Evolutionary conservation across 192 early-diverging fungal genomes (phyloP).

Genomic region (Backusella morwellensis): DNA sequence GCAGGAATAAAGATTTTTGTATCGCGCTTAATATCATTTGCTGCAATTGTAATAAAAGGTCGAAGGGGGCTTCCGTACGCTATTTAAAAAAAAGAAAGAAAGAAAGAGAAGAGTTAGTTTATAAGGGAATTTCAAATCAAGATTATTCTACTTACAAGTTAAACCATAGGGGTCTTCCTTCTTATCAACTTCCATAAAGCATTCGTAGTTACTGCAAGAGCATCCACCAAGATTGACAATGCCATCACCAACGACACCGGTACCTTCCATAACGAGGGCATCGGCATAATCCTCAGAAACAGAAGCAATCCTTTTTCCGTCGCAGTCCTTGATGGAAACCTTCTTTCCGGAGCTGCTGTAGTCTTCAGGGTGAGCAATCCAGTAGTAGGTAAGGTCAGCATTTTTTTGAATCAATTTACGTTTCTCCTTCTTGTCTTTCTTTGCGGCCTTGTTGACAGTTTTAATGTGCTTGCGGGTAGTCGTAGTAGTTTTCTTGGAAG

Average conservation of each 20-base stretch:
- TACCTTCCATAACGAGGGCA: slow-evolving; percentile 37
- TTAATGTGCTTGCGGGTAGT: neutral
- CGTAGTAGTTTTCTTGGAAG: neutral
- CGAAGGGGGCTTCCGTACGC: slow-evolving; percentile 30
- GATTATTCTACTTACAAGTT: slow-evolving; percentile 10
- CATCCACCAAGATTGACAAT: slow-evolving; percentile 39
- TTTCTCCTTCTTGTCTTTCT: slow-evolving; percentile 12
- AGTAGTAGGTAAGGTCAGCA: slow-evolving; percentile 38
- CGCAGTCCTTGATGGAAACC: slow-evolving; percentile 29
- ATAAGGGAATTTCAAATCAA: neutral
- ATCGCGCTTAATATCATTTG: slow-evolving; percentile 29
- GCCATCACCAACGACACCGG: slow-evolving; percentile 27
- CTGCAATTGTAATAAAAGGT: slow-evolving; percentile 36
- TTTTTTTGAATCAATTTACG: slow-evolving; percentile 30
- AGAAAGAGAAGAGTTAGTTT: neutral
- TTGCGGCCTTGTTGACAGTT: neutral
- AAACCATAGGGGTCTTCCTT: slow-evolving; percentile 33
- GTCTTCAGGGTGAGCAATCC: slow-evolving; percentile 34
- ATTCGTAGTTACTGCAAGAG: slow-evolving; percentile 33
- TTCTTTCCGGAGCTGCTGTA: slow-evolving; percentile 14
- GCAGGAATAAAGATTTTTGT: slow-evolving; percentile 36
- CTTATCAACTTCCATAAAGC: slow-evolving; percentile 32
- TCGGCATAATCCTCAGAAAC: slow-evolving; percentile 30
- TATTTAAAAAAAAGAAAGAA: neutral
- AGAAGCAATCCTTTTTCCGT: slow-evolving; percentile 27